Base-by-base conservation (phyloP, 2,329 filamentous ascomycete genomes). In the Zarea fungicola region DNA sequence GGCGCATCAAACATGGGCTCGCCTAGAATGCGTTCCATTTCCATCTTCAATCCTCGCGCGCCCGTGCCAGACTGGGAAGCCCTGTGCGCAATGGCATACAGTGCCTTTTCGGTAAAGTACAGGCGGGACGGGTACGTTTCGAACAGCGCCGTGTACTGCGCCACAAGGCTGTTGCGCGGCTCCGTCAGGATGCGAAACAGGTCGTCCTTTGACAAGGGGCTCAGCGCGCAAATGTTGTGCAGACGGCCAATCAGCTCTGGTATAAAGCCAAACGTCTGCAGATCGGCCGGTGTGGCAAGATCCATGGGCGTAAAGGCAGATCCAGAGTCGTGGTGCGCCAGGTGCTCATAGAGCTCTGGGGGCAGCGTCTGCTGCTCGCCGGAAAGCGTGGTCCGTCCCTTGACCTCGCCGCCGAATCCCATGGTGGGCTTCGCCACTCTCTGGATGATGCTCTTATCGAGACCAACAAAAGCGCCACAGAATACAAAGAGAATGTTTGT, bases 401-500 rank as follows among this genome's bases (percentile, higher is more conserved):
- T 83, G 16, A 97, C 80, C 19, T 86, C 83, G 4, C 91, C 90
- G 5, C 91, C 91, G 59, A 99, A 99, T 1, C 93, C 93, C 57
- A 99, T 92, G 3, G 88, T 87, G 0, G 80, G 78, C 61, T 87
- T 89, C 11, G 89, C 85, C 37, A 97, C 85, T n/a, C 93, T 84
- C 51, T 90, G 86, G 52, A 95, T 75, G 42, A 99, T 81, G 28
- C 86, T 79, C 64, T 95, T 96, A 60, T 96, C 89, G 1, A 97
- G 75, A 2, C 91, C 92, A 29, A 95, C 87, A 63, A 99, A 99
- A 16, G 93, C 93, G 16, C 93, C 93, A 11, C 91, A 95, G 65
- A 93, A 96, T 35, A 99, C 90, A 69, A 99, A 99, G 23, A 99
- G 78, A 52, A 99, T 97, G 59, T 97, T 96, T 55, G 90, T 91